A percentile compares a stretch with the other conserved stretches of the same genome.
These are phyloP conservation scores for Lipomyces sp. DNA, from an alignment of 805 yeast species.

Conservation along the genomic window DNA sequence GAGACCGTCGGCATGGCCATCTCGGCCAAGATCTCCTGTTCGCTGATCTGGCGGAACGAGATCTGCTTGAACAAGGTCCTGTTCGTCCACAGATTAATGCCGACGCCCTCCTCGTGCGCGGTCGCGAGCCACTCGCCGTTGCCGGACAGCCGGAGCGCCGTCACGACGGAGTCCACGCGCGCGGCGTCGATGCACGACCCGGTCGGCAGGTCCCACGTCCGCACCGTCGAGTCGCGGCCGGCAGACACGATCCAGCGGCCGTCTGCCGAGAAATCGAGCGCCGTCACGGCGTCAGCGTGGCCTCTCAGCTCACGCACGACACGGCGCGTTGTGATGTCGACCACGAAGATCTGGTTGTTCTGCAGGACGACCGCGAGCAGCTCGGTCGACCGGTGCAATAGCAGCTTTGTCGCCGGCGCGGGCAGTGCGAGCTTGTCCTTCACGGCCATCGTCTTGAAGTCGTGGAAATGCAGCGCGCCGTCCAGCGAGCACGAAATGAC, in stretches of 20 bases:
- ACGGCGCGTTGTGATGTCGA: conserved; percentile 77
- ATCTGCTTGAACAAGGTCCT: conserved; percentile 77
- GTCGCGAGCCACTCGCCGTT: conserved; percentile 89
- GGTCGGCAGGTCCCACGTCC: conserved; percentile 97
- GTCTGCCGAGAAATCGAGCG: conserved; percentile 86
- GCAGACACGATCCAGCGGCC: conserved; percentile 92
- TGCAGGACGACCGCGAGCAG: conserved; percentile 82
- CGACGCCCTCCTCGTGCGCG: conserved; percentile 84
- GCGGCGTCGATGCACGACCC: conserved; percentile 97
- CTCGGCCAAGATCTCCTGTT: conserved; percentile 54
- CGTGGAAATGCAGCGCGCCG: conserved; percentile 82
- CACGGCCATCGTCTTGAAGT: conserved; percentile 68
- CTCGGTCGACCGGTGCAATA: conserved; percentile 78
- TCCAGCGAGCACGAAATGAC: conserved; percentile 88
- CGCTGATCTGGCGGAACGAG: conserved; percentile 63
- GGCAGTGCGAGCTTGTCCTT: conserved; percentile 65
- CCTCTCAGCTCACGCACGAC: conserved; percentile 87
- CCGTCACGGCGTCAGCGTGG: conserved; percentile 82
- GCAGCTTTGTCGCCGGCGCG: conserved; percentile 73
- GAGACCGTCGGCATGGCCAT: conserved; percentile 70
- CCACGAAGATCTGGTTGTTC: conserved; percentile 74
- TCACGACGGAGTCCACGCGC: conserved; percentile 70
- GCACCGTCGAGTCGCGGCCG: conserved; percentile 76
- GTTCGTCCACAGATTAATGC: conserved; percentile 90
- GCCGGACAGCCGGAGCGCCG: conserved; percentile 76